Base-by-base conservation (phyloP, 345 rosid genomes). In the Cardamine chenopodiifolia region DNA sequence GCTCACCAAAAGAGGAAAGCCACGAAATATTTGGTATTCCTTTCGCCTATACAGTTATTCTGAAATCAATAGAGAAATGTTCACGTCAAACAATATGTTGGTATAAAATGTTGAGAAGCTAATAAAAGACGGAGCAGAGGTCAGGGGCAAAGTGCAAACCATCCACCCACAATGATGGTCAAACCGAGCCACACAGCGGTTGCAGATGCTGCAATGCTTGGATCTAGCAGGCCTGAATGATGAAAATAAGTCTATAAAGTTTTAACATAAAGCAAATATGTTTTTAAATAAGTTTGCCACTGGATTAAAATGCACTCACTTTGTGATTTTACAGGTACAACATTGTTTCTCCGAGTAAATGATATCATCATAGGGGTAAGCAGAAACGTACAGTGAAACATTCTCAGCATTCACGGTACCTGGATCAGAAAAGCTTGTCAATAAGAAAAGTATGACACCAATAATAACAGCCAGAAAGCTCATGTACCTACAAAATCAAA, bases 91-190 rank as follows among this genome's bases (percentile, higher is more conserved):
- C 61, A 28, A 22, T 12, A 49, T 61, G 57, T 58, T 23, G 20
- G 19, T 15, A 55, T 47, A 28, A 7, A 19, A 76, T 32, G 39
- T 19, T 28, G 25, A 28, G 45, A 14, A 56, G 26, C 32, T 29
- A 29, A 23, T 48, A 42, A 54, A 23, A 68, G 3, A 69, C 9
- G 29, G 9, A 65, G 40, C 49, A 52, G 37, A 59, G 35, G 14
- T 37, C 12, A 15, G 66, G 42, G 48, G 40, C 1, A 15, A 64
- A 35, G 74, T 15, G 59, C 87, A 0, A 70, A 93, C 98, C 98
- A 91, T 93, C 98, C 98, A 93, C 52, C 98, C 96, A 78, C 97
- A 93, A 64, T 93, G 98, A 84, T 93, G 98, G 62, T 93, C 98
- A 80, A 93, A 93, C 35, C 98, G 91, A 47, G 97, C 98, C 31